A percentile compares a stretch with the other conserved stretches of the same genome.
Conservation (phyloP, 495 filamentous ascomycete species). For the Penicillium malachiteum region DNA sequence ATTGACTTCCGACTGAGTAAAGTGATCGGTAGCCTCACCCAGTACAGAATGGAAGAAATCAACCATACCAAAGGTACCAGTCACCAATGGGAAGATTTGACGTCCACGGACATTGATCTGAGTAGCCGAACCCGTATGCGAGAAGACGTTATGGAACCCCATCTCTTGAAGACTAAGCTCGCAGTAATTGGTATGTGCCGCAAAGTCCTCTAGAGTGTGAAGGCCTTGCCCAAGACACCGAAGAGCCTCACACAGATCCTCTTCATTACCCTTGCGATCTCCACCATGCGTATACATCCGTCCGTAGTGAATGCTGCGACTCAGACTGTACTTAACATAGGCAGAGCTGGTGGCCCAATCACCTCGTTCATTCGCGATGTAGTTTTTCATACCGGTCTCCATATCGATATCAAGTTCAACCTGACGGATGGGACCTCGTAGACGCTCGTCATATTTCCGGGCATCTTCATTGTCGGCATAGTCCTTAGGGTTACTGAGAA, state of each 20-base stretch:
- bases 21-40: slow-evolving; percentile 92
- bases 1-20: slow-evolving; percentile 92
- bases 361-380: slow-evolving; percentile 88
- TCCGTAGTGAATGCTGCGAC: slow-evolving; percentile 84
- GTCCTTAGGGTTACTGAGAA: slow-evolving; percentile 69
- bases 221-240: slow-evolving; percentile 86
- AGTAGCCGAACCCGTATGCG: slow-evolving; percentile 75
- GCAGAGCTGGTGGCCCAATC: slow-evolving; percentile 85
- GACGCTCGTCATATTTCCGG: slow-evolving; percentile 75
- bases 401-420: slow-evolving; percentile 80
- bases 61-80: slow-evolving; percentile 87
- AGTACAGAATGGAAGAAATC: slow-evolving; percentile 97
- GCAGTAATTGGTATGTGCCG: slow-evolving; percentile 91
- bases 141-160: slow-evolving; percentile 77
- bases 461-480: slow-evolving; percentile 91
- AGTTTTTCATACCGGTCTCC: slow-evolving; percentile 95
- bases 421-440: slow-evolving; percentile 71
- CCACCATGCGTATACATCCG: slow-evolving; percentile 77
- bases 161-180: slow-evolving; percentile 87
- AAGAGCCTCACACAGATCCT: slow-evolving; percentile 86
- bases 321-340: slow-evolving; percentile 83
- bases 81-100: slow-evolving; percentile 81
- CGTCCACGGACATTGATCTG: slow-evolving; percentile 72
- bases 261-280: slow-evolving; percentile 66
- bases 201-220: slow-evolving; percentile 94